phyloP scores from a whole-genome alignment of 1,139 yeast species.

The Debaryomyces coudertii region DNA sequence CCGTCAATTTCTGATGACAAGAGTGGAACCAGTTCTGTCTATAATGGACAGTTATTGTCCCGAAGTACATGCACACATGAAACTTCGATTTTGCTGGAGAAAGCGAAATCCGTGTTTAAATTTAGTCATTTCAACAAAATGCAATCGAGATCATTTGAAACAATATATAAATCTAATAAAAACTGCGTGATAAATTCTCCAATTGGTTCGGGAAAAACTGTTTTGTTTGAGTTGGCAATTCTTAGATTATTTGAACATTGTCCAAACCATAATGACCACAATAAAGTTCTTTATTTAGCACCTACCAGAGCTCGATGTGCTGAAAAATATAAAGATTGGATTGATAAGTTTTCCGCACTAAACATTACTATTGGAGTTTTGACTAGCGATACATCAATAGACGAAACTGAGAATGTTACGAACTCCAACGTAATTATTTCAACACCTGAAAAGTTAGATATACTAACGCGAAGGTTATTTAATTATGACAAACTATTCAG shows the following conservation, averaged over 20 bases:
- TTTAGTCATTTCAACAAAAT: conserved; percentile 48
- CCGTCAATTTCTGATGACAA: neutral
- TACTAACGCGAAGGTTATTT: conserved; percentile 51
- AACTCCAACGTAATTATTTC: conserved; percentile 51
- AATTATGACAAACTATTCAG: conserved; percentile 44
- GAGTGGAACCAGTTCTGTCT: neutral
- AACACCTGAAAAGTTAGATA: conserved; percentile 64
- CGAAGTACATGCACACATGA: conserved; percentile 6
- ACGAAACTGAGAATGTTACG: conserved; percentile 44
- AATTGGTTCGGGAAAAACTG: conserved; percentile 63
- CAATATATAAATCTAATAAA: conserved; percentile 32
- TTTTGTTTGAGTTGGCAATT: conserved; percentile 55
- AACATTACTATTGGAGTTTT: conserved; percentile 47
- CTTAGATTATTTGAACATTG: conserved; percentile 30
- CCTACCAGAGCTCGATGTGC: conserved; percentile 58
- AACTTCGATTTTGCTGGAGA: conserved; percentile 26
- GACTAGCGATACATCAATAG: conserved; percentile 50
- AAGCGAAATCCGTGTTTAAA: conserved; percentile 30
- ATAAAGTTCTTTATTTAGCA: conserved; percentile 52
- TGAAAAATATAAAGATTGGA: conserved; percentile 50
- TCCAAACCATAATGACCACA: conserved; percentile 17
- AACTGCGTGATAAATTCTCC: conserved; percentile 57
- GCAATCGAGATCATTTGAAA: conserved; percentile 49
- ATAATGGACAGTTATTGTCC: neutral
- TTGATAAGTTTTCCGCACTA: conserved; percentile 31